Evolutionary conservation across 495 filamentous ascomycete genomes (phyloP).

Genomic region (Friedmanniomyces simplex): DNA sequence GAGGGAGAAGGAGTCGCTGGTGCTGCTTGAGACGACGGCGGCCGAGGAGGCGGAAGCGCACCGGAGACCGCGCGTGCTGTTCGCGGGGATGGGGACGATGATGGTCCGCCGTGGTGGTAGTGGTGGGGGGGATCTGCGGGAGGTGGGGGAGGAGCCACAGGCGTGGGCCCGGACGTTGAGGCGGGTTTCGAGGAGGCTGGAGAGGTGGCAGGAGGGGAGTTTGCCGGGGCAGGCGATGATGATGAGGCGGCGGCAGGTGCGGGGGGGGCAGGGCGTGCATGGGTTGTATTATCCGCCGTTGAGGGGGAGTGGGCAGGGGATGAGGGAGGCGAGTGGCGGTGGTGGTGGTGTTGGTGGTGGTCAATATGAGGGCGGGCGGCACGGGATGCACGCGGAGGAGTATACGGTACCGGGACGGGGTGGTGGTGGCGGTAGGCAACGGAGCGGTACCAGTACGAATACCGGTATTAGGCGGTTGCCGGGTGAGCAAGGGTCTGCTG

Average conservation of each 20-base stretch:
- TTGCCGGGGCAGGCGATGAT: constrained; percentile 15
- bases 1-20: neutral
- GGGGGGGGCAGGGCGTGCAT: neutral
- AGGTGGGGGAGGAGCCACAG: constrained; percentile 30
- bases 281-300: neutral
- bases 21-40: neutral
- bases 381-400: no score
- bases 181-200: constrained; percentile 21
- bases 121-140: constrained; percentile 16
- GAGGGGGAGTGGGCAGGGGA: no score
- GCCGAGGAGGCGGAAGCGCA: neutral
- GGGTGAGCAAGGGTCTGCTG: neutral
- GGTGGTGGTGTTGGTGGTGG: no score
- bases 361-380: no score
- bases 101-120: no score
- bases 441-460: neutral
- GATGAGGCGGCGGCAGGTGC: constrained; percentile 10
- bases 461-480: no score
- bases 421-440: neutral
- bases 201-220: constrained; percentile 26
- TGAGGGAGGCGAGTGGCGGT: no score
- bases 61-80: constrained; percentile 4
- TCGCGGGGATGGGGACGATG: constrained; percentile 9
- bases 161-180: constrained; percentile 19
- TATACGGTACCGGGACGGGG: constrained; percentile 3